These are phyloP conservation scores for Manihot esculenta DNA, from an alignment of 441 rosid species.

Conservation along the genomic window DNA sequence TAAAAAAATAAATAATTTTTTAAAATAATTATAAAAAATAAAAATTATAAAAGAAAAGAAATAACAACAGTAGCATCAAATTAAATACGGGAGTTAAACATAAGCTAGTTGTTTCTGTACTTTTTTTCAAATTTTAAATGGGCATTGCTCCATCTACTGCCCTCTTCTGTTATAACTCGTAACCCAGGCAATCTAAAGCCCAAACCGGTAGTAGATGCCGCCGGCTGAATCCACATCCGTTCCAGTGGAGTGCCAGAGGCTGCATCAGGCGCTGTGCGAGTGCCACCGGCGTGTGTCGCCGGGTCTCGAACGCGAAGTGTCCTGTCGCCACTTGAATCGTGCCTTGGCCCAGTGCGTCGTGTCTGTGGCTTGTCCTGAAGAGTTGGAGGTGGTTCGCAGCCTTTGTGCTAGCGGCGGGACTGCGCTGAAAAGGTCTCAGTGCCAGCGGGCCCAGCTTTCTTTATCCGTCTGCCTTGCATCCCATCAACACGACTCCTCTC, in stretches of 20 bases:
- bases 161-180: not conserved
- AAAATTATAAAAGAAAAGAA: no score
- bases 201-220: not conserved
- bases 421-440: constrained; percentile 70
- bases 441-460: constrained; percentile 70
- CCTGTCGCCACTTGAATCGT: constrained; percentile 75
- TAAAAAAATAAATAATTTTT: no score
- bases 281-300: constrained; percentile 70
- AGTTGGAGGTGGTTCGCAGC: constrained; percentile 68
- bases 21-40: no score
- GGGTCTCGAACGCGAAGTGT: constrained; percentile 41
- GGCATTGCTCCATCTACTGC: no score
- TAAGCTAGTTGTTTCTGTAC: no score
- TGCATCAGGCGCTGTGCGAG: constrained; percentile 57
- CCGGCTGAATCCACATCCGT: not conserved
- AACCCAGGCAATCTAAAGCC: not conserved
- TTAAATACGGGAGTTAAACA: no score
- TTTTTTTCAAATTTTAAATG: no score
- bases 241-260: constrained; percentile 50
- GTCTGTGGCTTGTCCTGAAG: constrained; percentile 63
- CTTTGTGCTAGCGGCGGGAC: constrained; percentile 82
- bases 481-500: constrained; percentile 34
- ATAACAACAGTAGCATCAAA: no score
- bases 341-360: constrained; percentile 78
- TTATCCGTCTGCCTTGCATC: constrained; percentile 70